These are phyloP conservation scores for Ilex asprella DNA, from an alignment of 257 asterid genomes.

Conservation along the genomic window DNA sequence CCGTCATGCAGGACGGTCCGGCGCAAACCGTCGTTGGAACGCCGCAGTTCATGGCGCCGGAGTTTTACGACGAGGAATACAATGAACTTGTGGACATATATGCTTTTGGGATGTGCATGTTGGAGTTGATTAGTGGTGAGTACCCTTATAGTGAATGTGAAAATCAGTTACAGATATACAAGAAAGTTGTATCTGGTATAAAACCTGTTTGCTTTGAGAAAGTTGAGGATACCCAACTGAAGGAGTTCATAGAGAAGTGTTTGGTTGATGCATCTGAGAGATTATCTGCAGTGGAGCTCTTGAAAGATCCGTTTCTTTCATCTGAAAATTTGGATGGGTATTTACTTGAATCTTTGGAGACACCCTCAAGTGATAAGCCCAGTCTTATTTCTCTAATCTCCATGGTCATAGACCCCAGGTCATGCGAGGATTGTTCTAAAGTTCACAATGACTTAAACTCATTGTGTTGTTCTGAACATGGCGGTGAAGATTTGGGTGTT, in stretches of 20 bases:
- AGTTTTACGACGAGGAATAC: constrained; percentile 78
- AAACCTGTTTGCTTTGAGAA: constrained; percentile 65
- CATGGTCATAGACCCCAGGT: no score
- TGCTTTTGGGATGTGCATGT: constrained; percentile 75
- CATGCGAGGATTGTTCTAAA: no score
- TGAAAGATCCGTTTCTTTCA: not conserved
- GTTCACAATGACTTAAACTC: no score
- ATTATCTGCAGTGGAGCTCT: constrained; percentile 16
- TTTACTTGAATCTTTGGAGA: no score
- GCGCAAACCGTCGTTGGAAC: constrained; percentile 71
- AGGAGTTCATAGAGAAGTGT: constrained; percentile 67
- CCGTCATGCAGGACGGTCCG: constrained; percentile 64
- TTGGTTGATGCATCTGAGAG: constrained; percentile 54
- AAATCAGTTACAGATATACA: constrained; percentile 65
- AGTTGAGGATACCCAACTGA: constrained; percentile 41
- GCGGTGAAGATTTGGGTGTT: no score
- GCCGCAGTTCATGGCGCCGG: constrained; percentile 83
- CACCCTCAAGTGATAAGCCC: no score
- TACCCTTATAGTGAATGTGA: constrained; percentile 77
- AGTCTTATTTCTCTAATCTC: no score
- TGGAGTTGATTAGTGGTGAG: constrained; percentile 70
- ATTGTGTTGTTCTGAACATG: no score
- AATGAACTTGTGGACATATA: constrained; percentile 75
- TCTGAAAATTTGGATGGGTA: no score
- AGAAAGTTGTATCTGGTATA: constrained; percentile 55